Evolutionary conservation across 495 filamentous ascomycete genomes (phyloP), one percentile per base, ranked within the genome.

Genomic region (Polyplosphaeria fusca): DNA sequence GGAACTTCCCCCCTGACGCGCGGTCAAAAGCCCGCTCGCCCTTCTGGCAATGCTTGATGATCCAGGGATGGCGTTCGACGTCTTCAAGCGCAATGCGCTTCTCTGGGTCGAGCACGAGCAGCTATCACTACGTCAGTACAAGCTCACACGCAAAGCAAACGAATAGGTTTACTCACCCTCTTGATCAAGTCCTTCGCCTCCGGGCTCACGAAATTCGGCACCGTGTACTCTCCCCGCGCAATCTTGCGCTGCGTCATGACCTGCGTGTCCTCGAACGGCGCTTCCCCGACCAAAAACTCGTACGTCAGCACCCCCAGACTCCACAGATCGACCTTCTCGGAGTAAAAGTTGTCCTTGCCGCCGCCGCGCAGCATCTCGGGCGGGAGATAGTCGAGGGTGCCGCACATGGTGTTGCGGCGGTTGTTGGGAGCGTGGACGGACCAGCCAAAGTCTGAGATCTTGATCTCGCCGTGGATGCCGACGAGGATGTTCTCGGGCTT

Each of bases 401-500:
- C 93, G 70, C 93, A 98, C 82, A 97, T 92, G 20, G 93, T 98
- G 58, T 91, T 85, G 37, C 93, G 82, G 47, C 92, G 73, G 73
- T 95, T 95, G 66, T 95, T 96, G 9, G 93, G 93, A 23, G 93
- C 94, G 70, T 98, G 93, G 16, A 97, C 94, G 71, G 87, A 92
- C 94, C 94, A 98, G 41, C 93, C 93, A 66, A 98, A 98, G 71
- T 98, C 93, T 3, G 88, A 91, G 68, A 98, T 91, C 73, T 98
- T 98, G 73, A 98, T 95, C 74, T 98, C 93, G 38, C 91, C 93
- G 68, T 97, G 92, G 48, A 98, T 91, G 18, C 93, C 93, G 32
- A 98, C 85, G 14, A 98, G 83, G 62, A 98, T 98, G 66, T 98
- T 98, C 73, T 98, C 93, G 11, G 93, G 93, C 75, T 98, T 98